Percentiles rank a stretch among this genome's conserved stretches.
Conservation (phyloP, 768 basidiomycete species). For the Boletus reticulatus region DNA sequence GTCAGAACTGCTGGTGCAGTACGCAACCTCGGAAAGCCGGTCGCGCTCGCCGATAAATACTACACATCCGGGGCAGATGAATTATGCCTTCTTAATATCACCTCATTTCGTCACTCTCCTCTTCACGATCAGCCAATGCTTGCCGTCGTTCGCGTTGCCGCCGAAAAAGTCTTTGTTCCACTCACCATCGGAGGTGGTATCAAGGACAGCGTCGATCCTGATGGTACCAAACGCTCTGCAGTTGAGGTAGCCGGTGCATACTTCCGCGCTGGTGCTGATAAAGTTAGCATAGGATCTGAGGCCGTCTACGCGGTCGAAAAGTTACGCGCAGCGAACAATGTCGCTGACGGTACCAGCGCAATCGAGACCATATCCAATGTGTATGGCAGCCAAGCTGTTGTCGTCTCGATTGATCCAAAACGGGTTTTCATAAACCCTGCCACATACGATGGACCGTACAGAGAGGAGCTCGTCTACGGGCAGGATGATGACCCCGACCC, state of each 20-base stretch:
- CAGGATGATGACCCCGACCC: constrained; percentile 49
- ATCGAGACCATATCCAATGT: constrained; percentile 89
- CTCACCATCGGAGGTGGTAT: constrained; percentile 98
- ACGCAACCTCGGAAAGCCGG: constrained; percentile 96
- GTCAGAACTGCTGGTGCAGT: constrained; percentile 69
- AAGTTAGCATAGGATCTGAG: constrained; percentile 96
- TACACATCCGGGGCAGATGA: constrained; percentile 91
- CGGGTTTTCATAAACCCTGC: constrained; percentile 72
- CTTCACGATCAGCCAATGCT: constrained; percentile 98
- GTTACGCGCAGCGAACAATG: constrained; percentile 49
- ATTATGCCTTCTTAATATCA: constrained; percentile 97
- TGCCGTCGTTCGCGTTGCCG: constrained; percentile 87
- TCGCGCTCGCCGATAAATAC: constrained; percentile 85
- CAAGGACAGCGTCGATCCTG: constrained; percentile 93
- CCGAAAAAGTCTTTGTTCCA: constrained; percentile 92
- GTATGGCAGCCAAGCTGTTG: constrained; percentile 96
- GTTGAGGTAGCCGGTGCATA: constrained; percentile 95
- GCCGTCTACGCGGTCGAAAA: constrained; percentile 93
- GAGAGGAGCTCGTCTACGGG: constrained; percentile 54
- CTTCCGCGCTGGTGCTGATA: constrained; percentile 97
- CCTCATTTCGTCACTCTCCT: constrained; percentile 96
- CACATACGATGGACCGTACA: constrained; percentile 67
- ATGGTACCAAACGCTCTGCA: constrained; percentile 83
- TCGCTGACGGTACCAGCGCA: constrained; percentile 71
- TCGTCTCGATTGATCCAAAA: constrained; percentile 94